Conservation (phyloP, 164 flowering plant species). For the Aristolochia californica region DNA sequence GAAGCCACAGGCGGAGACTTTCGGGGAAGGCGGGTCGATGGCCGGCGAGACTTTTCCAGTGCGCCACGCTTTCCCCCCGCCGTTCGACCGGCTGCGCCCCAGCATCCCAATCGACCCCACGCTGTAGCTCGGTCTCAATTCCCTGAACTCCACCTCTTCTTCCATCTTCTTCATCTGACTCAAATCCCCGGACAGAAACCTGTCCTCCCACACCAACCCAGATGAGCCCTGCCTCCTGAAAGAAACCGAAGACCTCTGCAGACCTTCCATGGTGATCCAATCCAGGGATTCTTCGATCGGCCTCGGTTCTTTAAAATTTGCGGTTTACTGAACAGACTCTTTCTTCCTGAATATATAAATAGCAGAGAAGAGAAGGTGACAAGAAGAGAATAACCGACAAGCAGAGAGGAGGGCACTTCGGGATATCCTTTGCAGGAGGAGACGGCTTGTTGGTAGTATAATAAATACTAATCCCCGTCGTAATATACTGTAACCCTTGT, state of each 20-base stretch:
- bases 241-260: conserved; percentile 58
- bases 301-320: too few species aligned
- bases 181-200: conserved; percentile 29
- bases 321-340: too few species aligned
- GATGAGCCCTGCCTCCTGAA: conserved; percentile 87
- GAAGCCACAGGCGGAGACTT: conserved; percentile 40
- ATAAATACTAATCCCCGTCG: too few species aligned
- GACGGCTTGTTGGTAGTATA: too few species aligned
- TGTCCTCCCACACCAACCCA: conserved; percentile 79
- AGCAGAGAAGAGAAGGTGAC: too few species aligned
- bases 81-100: conserved; percentile 14
- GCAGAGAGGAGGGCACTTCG: too few species aligned
- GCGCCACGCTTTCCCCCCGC: conserved; percentile 13
- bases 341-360: too few species aligned
- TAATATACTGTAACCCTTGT: too few species aligned
- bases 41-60: conserved; percentile 29
- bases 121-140: conserved; percentile 9
- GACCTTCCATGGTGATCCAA: conserved; percentile 27
- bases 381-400: too few species aligned
- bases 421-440: too few species aligned
- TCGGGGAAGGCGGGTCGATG: conserved; percentile 66
- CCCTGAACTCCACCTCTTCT: conserved; percentile 10
- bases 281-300: too few species aligned
- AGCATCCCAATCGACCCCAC: conserved; percentile 10
- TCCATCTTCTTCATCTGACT: conserved; percentile 8